Evolutionary conservation across 768 basidiomycete species (phyloP), one percentile per base, ranked within the genome.

Genomic region (Cystobasidium tubakii): DNA sequence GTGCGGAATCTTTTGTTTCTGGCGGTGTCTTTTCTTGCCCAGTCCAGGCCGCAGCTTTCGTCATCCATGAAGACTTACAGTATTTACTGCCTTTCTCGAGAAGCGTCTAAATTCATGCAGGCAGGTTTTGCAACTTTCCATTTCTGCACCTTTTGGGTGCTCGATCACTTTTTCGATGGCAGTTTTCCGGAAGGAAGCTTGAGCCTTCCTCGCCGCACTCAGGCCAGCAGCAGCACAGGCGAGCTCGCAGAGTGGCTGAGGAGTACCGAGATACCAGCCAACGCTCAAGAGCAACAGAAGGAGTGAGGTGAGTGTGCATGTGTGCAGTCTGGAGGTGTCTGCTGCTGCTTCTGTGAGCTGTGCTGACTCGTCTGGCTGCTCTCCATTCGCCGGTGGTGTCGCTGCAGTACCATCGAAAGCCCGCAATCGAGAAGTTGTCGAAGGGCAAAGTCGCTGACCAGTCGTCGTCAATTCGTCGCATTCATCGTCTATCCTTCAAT

Each of bases 261-360:
- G 46, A 50, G 42, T 50, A n/a, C n/a, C 46, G 46, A 60, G 10
- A 60, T 21, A 60, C 57, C 57, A 60, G 57, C 57, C 57, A 60
- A 60, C 57, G 57, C 57, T 60, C 57, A 60, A 60, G 57, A 60
- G 57, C 33, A 60, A 60, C 27, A 29, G 27, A 60, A 60, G 57
- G 57, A 60, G 57, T 60, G 33, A 60, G 57, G 57, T 60, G 57
- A 60, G 57, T 60, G 57, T 27, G 57, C 46, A 15, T 21, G 21
- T 50, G 46, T 50, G 15, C 15, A 15, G 46, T 19, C 12, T 50
- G 46, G 4, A n/a, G 46, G 4, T 19, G 46, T 6, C 6, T 50
- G 46, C 46, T 50, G 46, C 46, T 50, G 46, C 9, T 50, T 15
- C 10, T 6, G 46, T 12, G 10, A 15, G 10, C 21, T 21, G 46